Evolutionary conservation across 768 basidiomycete genomes (phyloP).

Genomic region (Roridomyces roridus): DNA sequence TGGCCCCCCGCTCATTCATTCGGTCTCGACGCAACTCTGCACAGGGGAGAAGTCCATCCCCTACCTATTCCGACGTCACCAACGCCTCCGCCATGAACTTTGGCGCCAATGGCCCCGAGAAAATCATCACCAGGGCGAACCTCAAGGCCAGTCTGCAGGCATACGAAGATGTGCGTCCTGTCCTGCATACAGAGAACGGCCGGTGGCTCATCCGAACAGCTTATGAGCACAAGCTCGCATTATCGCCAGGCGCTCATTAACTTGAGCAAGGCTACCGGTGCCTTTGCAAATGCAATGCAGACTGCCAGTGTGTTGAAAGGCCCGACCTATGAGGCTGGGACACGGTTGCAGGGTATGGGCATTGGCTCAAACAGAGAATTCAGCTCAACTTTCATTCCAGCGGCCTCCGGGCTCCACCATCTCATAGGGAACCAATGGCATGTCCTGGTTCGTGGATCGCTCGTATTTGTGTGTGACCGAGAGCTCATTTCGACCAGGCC

Average conservation of each 20-base stretch:
- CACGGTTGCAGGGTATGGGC: slow-evolving; percentile 62
- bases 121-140: slow-evolving; percentile 83
- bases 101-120: slow-evolving; percentile 74
- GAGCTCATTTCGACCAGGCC: slow-evolving; percentile 50
- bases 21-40: slow-evolving; percentile 47
- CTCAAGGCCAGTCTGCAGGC: slow-evolving; percentile 79
- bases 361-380: background rate
- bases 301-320: slow-evolving; percentile 86
- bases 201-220: slow-evolving; percentile 43
- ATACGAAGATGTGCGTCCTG: slow-evolving; percentile 74
- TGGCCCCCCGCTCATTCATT: slow-evolving; percentile 44
- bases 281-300: slow-evolving; percentile 88
- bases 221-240: slow-evolving; percentile 75
- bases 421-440: slow-evolving; percentile 94
- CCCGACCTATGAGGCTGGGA: slow-evolving; percentile 79
- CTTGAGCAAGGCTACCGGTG: slow-evolving; percentile 84
- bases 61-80: slow-evolving; percentile 84
- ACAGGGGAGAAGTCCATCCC: slow-evolving; percentile 70
- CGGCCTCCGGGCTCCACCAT: slow-evolving; percentile 88
- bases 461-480: background rate
- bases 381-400: slow-evolving; percentile 33
- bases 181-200: too few relatives aligned
- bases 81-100: slow-evolving; percentile 81
- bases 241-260: slow-evolving; percentile 84
- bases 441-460: slow-evolving; percentile 67